phyloP scores from a whole-genome alignment of 208 protist species.

The Leishmania guyanensis region DNA sequence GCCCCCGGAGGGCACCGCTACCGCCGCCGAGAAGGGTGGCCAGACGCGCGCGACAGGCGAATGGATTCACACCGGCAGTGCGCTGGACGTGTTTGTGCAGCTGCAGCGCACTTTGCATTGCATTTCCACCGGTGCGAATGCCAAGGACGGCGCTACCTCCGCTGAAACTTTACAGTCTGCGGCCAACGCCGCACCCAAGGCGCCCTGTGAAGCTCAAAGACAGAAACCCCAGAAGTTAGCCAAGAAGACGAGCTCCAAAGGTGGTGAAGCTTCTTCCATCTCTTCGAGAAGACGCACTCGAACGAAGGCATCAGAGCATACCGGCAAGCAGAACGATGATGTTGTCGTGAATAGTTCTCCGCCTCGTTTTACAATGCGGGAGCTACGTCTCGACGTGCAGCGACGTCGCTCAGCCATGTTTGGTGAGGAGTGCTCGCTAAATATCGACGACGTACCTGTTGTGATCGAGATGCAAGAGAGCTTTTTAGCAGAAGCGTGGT shows the following conservation, averaged over 20 bases:
- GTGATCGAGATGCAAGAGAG: conserved; percentile 49
- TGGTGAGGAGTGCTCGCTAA: conserved; percentile 26
- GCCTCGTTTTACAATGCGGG: conserved; percentile 42
- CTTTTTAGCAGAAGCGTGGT: conserved; percentile 13
- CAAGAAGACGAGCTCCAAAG: conserved; percentile 14
- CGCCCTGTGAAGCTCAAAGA: neutral
- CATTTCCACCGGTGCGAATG: conserved; percentile 8
- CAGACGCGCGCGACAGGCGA: conserved; percentile 27
- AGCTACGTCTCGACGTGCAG: conserved; percentile 58
- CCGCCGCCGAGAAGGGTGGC: neutral
- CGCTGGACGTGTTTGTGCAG: conserved; percentile 33
- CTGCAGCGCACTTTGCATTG: conserved; percentile 37
- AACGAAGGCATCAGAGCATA: neutral
- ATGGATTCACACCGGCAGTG: conserved; percentile 34
- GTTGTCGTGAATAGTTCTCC: neutral
- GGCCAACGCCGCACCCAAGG: neutral
- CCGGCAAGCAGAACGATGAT: neutral
- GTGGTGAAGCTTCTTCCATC: neutral
- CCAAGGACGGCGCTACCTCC: neutral
- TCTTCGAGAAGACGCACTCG: neutral
- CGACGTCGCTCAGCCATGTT: conserved; percentile 48
- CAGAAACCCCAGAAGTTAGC: conserved; percentile 8
- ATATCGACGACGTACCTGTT: conserved; percentile 40
- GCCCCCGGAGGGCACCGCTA: conserved; percentile 13
- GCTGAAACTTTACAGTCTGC: neutral